Evolutionary conservation across 2,329 filamentous ascomycete species (phyloP).

Genomic region (Rhytidhysteron rufulum): DNA sequence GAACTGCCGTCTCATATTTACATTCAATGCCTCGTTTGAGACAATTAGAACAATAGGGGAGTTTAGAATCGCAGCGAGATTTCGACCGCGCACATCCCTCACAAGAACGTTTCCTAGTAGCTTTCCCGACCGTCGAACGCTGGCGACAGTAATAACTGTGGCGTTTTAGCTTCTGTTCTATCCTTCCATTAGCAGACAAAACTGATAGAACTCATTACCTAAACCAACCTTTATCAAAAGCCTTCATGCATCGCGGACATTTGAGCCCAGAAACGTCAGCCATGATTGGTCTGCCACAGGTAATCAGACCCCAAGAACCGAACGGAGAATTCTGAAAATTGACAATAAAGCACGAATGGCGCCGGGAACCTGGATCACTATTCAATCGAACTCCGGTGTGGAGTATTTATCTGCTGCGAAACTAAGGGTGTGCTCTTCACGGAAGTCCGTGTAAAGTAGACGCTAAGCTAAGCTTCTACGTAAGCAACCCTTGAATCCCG

Average conservation of each 20-base stretch:
- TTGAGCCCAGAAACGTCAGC: not conserved
- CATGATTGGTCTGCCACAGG: not conserved
- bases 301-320: too few species aligned
- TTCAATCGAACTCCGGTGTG: too few species aligned
- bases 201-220: too few species aligned
- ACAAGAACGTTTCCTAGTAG: not conserved
- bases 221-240: not conserved
- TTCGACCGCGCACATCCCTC: not conserved
- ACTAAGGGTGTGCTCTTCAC: too few species aligned
- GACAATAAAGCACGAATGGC: too few species aligned
- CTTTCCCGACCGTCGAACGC: not conserved
- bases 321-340: too few species aligned
- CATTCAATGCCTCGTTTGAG: not conserved
- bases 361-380: too few species aligned
- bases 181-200: too few species aligned
- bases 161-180: not conserved
- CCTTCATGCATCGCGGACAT: not conserved
- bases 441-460: too few species aligned
- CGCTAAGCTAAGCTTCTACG: too few species aligned
- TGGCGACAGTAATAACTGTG: not conserved
- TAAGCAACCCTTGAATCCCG: too few species aligned
- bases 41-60: not conserved
- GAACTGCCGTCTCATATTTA: not conserved
- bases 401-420: too few species aligned
- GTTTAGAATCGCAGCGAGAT: not conserved